Evolutionary conservation across 257 asterid species (phyloP).

Genomic region (Ophiorrhiza pumila): DNA sequence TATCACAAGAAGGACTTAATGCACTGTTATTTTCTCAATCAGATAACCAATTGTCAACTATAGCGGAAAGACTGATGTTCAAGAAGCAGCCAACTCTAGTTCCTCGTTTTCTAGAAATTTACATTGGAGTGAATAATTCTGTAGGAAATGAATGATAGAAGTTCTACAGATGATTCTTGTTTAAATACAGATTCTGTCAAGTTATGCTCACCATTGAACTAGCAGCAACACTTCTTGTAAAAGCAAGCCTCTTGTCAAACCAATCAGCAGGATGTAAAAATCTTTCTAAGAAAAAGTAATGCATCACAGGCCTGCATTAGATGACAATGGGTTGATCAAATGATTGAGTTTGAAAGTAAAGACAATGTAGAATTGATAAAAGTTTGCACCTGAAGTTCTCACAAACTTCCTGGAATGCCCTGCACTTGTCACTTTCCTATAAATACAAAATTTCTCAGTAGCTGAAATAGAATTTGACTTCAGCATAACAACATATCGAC

Average conservation of each 20-base stretch:
- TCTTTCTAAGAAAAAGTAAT: constrained; percentile 93
- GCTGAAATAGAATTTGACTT: background rate
- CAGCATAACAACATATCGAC: background rate
- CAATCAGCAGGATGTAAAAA: constrained; percentile 90
- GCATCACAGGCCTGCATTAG: constrained; percentile 92
- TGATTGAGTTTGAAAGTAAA: constrained; percentile 16
- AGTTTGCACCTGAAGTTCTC: constrained; percentile 65
- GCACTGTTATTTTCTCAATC: background rate
- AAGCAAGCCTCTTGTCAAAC: constrained; percentile 97
- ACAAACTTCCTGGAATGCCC: constrained; percentile 82
- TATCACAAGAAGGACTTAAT: background rate
- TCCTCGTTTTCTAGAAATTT: background rate
- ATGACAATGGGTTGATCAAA: constrained; percentile 21
- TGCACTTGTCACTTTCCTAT: constrained; percentile 78
- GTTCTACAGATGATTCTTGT: background rate
- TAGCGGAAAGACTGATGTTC: constrained; percentile 7
- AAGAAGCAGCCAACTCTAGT: background rate
- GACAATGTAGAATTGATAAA: constrained; percentile 18
- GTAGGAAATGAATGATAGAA: background rate
- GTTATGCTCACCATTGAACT: constrained; percentile 84
- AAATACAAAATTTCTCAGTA: constrained; percentile 25
- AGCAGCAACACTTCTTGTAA: constrained; percentile 96
- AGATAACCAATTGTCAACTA: background rate
- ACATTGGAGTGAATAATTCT: background rate
- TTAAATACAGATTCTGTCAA: constrained; percentile 1